These are phyloP conservation scores for Podospora fimiseda DNA, from an alignment of 495 filamentous ascomycete species.

Conservation along the genomic window DNA sequence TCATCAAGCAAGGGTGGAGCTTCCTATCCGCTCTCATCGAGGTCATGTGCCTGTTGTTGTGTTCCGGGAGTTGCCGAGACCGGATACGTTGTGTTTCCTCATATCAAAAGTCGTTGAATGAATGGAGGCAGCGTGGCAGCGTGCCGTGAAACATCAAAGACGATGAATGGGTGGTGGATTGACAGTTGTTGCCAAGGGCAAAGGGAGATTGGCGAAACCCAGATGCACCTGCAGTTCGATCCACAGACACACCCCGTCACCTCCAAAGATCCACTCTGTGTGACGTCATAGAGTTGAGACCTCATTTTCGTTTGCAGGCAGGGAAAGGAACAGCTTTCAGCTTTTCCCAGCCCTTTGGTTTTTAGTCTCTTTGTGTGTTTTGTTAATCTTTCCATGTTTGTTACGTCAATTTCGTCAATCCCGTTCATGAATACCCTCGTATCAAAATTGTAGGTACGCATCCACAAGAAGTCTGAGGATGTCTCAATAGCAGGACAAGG, in stretches of 20 bases:
- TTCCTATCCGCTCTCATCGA: background rate
- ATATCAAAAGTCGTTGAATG: too few relatives aligned
- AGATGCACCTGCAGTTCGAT: background rate
- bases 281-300: slow-evolving; percentile 23
- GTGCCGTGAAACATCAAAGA: background rate
- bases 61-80: background rate
- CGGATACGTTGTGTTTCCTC: too few relatives aligned
- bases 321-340: background rate
- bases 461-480: too few relatives aligned
- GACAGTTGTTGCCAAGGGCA: slow-evolving; percentile 8
- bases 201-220: background rate
- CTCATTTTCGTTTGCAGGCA: slow-evolving; percentile 11
- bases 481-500: too few relatives aligned
- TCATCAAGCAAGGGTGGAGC: background rate
- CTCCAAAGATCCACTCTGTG: slow-evolving; percentile 2
- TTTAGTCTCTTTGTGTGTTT: background rate
- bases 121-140: too few relatives aligned
- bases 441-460: too few relatives aligned
- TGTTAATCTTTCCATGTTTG: background rate
- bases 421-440: too few relatives aligned
- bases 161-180: background rate
- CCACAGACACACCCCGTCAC: too few relatives aligned
- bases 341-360: too few relatives aligned
- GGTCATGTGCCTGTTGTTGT: background rate
- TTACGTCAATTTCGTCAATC: background rate